Evolutionary conservation across 805 yeast genomes (phyloP).

Genomic region (Candida schatavii): DNA sequence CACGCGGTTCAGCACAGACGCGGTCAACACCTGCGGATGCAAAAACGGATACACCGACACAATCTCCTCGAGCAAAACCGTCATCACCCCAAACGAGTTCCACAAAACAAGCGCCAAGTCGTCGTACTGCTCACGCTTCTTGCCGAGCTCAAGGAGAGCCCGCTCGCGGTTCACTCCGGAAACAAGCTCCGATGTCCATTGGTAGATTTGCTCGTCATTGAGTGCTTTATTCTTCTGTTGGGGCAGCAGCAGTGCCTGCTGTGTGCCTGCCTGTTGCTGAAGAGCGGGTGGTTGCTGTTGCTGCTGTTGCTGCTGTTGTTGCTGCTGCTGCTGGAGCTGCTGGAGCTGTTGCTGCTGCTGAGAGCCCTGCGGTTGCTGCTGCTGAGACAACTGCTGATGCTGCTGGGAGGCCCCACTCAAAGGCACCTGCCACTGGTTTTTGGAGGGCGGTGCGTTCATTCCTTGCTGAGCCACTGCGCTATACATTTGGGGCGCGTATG

Average conservation of each 20-base stretch:
- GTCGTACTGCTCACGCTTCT: constrained; percentile 91
- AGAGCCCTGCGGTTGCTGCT: constrained; percentile 1
- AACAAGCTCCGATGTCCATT: constrained; percentile 86
- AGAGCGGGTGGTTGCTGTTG: constrained; percentile 4
- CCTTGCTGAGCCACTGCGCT: constrained; percentile 8
- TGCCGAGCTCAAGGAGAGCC: constrained; percentile 87
- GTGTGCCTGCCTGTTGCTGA: not conserved
- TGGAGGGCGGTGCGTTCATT: not conserved
- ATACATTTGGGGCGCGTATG: constrained; percentile 9
- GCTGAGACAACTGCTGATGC: constrained; percentile 1
- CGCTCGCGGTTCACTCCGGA: constrained; percentile 91
- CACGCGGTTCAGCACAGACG: constrained; percentile 86
- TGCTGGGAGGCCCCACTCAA: not conserved
- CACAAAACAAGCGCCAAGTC: constrained; percentile 90
- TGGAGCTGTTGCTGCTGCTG: not conserved
- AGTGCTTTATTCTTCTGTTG: constrained; percentile 25
- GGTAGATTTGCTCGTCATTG: constrained; percentile 75
- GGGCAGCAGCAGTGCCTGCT: not conserved
- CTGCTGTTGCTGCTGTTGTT: not conserved
- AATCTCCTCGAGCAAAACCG: constrained; percentile 84
- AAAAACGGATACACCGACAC: constrained; percentile 85
- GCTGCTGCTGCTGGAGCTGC: constrained; percentile 4
- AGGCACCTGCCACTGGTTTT: not conserved
- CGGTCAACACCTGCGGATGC: constrained; percentile 81
- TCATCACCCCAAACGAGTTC: constrained; percentile 97